Percentiles rank a stretch among this genome's conserved stretches.
Evolutionary conservation across 345 rosid genomes (phyloP).

Genomic region (Eucalyptus curtisii): DNA sequence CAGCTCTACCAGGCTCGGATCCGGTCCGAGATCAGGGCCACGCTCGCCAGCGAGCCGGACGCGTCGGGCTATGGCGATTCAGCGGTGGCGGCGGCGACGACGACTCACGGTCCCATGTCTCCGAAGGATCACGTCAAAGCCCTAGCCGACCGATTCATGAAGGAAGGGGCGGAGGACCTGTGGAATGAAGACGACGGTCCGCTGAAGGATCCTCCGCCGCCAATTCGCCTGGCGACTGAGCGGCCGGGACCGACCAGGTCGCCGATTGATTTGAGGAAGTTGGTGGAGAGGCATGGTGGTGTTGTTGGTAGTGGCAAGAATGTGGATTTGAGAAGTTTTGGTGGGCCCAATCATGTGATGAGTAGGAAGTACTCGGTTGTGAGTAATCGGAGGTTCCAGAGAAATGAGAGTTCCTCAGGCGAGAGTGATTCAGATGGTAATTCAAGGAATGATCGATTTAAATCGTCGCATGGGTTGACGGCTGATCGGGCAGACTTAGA

Average conservation of each 20-base stretch:
- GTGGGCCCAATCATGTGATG: neutral
- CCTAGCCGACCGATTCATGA: conserved; percentile 86
- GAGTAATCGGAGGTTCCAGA: conserved; percentile 12
- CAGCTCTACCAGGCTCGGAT: conserved; percentile 77
- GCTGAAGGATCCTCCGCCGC: conserved; percentile 14
- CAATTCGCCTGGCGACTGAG: neutral
- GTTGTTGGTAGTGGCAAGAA: neutral
- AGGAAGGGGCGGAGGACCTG: conserved; percentile 78
- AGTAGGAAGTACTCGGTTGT: conserved; percentile 38
- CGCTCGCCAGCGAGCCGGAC: conserved; percentile 19
- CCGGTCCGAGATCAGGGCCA: conserved; percentile 61
- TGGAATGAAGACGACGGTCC: conserved; percentile 91
- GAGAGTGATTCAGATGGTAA: neutral
- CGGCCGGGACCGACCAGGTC: conserved; percentile 10
- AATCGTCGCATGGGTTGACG: neutral
- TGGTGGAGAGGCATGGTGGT: conserved; percentile 8
- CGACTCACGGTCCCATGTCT: conserved; percentile 35
- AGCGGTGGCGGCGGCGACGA: neutral
- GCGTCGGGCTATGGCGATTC: neutral
- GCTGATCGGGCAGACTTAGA: neutral
- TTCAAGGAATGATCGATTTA: neutral
- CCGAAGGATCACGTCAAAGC: conserved; percentile 56
- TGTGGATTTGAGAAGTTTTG: neutral
- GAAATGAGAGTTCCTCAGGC: conserved; percentile 12
- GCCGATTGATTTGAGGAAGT: conserved; percentile 39